Evolutionary conservation across 1,284 basidiomycete genomes (phyloP), one percentile per base, ranked within the genome.

Genomic region (Cutaneotrichosporon cavernicola): DNA sequence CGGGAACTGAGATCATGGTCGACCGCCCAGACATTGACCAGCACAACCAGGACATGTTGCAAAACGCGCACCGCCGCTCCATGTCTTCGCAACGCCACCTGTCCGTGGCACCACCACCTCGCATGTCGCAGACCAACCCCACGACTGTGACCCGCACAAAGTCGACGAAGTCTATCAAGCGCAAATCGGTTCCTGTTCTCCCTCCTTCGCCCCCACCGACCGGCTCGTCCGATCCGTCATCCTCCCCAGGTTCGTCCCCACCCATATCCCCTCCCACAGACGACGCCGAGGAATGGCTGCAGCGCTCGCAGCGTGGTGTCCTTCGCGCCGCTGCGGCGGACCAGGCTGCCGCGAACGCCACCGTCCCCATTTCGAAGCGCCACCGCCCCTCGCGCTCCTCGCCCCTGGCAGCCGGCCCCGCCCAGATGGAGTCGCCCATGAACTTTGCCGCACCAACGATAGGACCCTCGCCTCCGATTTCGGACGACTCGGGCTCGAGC

Each of bases 351-450:
- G 75, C 75, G 14, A 63, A 63, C 26, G 71, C 69, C 0, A 34
- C 61, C 18, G 69, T 68, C 10, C 74, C 74, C 36, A 62, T 69
- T 10, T 66, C 63, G 1, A 65, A 68, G 30, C 69, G 76, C 46
- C 76, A 77, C 65, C 71, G 73, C 61, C 78, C 79, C 0, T 72
- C 73, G 22, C 76, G 77, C 61, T 78, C 79, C 2, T 74, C 72
- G 8, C 79, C 79, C 2, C 69, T 80, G n/a, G 76, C 77, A 26
- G 30, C 40, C 30, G 26, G 30, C 30, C 16, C 11, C 4, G 32
- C 21, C 7, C 8, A 30, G 14, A 14, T 22, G 53, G 58, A 22
- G 56, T 46, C 31, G 34, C 56, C 31, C 56, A 64, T 30, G 43
- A 46, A 34, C 65, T 46, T 26, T 9, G 34, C 38, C 16, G 30